Base-by-base conservation (phyloP, 2,329 filamentous ascomycete genomes). In the Hirsutella thompsonii region DNA sequence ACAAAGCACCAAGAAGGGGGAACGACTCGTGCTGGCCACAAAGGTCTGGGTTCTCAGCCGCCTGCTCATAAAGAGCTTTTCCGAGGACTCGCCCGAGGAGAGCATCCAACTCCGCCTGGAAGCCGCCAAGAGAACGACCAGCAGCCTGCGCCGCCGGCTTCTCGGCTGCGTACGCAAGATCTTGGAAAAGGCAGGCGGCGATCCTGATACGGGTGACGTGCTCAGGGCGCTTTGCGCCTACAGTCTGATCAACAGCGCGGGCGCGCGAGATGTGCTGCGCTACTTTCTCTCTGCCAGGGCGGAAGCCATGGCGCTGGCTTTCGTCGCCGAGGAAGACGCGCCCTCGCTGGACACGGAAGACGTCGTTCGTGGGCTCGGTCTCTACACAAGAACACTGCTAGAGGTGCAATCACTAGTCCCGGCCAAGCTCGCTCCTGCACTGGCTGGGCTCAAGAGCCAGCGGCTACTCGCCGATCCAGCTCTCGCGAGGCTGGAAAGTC, bases 201-300 rank as follows among this genome's bases (percentile, higher is more conserved):
- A 64, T 53, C 46, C 58, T 45, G 49, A 69, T 49, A 52, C 69
- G 43, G 53, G 68, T 44, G 67, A 74, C 19, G 69, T 92, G 14
- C 66, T 90, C 11, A 81, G 86, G 50, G 79, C 81, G 1, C 69
- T 95, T 49, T 83, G 80, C 42, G 88, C 89, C 0, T 89, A 88
- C 56, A 88, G 86, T 46, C 68, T 96, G 39, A 77, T 80, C 1
- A 88, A 83, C 3, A 93, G 77, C 52, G 87, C 83, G 1, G 83
- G 87, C 0, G 79, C 85, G 0, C 79, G 75, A 43, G 88, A 94
- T 55, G 82, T 86, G 1, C 61, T 95, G 40, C 69, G 76, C 8
- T 80, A 92, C 59, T 90, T 95, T 51, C 70, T 93, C 38, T 72
- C 79, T 39, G 73, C 88, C 8, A 72, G 90, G 36, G 72, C 75